Evolutionary conservation across 371 early-diverging fungal species (phyloP).

Genomic region (Smittium culicis): DNA sequence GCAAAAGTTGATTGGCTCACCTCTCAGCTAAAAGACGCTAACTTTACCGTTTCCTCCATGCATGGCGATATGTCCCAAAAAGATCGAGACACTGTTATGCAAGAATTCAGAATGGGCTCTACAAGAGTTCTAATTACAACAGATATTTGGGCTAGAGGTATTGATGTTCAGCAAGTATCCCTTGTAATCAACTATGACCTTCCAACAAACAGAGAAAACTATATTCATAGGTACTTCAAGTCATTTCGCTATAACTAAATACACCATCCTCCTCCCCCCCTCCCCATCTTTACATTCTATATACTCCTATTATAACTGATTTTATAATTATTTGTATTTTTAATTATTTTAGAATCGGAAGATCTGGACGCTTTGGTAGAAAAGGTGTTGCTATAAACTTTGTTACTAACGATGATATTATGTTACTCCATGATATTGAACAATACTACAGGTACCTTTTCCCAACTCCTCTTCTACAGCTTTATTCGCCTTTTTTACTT

Average conservation of each 20-base stretch:
- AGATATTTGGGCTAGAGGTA: conserved; percentile 97
- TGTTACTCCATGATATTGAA: conserved; percentile 86
- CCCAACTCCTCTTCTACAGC: too few relatives aligned
- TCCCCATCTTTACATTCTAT: neutral
- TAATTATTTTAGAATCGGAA: conserved; percentile 67
- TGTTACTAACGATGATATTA: conserved; percentile 85
- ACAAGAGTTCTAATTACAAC: conserved; percentile 96
- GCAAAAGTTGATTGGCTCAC: conserved; percentile 92
- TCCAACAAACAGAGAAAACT: conserved; percentile 85
- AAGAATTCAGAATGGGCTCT: conserved; percentile 76
- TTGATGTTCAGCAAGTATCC: conserved; percentile 80
- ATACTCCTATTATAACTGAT: neutral
- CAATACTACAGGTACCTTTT: conserved; percentile 97
- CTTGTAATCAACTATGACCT: conserved; percentile 92
- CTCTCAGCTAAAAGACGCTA: conserved; percentile 47
- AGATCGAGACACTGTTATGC: conserved; percentile 89
- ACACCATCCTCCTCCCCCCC: neutral
- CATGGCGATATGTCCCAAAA: conserved; percentile 94
- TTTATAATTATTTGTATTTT: neutral
- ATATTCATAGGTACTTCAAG: conserved; percentile 99
- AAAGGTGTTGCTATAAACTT: conserved; percentile 99
- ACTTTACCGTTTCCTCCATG: conserved; percentile 88
- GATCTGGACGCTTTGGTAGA: conserved; percentile 99
- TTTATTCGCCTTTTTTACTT: too few relatives aligned
- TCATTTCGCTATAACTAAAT: conserved; percentile 57